Evolutionary conservation across 805 yeast species (phyloP), one percentile per base, ranked within the genome.

Genomic region (Tetrapisispora namnaoensis): DNA sequence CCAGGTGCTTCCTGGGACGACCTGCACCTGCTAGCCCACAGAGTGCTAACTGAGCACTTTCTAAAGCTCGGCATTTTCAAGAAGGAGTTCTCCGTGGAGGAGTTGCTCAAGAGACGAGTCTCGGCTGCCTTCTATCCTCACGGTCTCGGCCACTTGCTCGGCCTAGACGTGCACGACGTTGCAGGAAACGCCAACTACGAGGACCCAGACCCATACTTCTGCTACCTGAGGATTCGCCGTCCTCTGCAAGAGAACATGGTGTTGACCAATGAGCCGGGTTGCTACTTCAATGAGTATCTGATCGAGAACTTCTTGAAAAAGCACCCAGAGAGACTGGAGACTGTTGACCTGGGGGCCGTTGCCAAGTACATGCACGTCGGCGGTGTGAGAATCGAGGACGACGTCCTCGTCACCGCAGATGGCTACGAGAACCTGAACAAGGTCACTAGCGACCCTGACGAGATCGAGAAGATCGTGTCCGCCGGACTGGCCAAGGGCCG

Each of bases 341-440:
- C 70, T 65, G 82, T 91, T 49, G 74, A 88, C 58, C 63, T 67
- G 53, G 80, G 77, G 0, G 80, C 84, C 7, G 71, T 91, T 52
- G 80, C 86, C 49, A 81, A 78, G 59, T 91, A 89, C 67, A 78
- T 84, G 83, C 78, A 83, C 55, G 79, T 93, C 49, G 99, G 99
- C n/a, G 99, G 99, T 42, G 96, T 91, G 6, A 79, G 99, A 66
- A 88, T 91, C 49, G 99, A 91, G 67, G 99, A 91, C 63, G 97
- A 91, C 61, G 76, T 93, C 39, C 69, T 87, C 42, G 83, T 91
- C 30, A 86, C 95, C 1, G 73, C 74, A 44, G 70, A 69, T 47
- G 98, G 98, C 0, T 79, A 68, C 60, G 95, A 89, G 60, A 85
- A 86, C 57, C 70, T 91, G 47, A 91, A 96, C 1, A 75, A 77